phyloP scores from a whole-genome alignment of 306 rosid genomes.

The Datisca glomerata region DNA sequence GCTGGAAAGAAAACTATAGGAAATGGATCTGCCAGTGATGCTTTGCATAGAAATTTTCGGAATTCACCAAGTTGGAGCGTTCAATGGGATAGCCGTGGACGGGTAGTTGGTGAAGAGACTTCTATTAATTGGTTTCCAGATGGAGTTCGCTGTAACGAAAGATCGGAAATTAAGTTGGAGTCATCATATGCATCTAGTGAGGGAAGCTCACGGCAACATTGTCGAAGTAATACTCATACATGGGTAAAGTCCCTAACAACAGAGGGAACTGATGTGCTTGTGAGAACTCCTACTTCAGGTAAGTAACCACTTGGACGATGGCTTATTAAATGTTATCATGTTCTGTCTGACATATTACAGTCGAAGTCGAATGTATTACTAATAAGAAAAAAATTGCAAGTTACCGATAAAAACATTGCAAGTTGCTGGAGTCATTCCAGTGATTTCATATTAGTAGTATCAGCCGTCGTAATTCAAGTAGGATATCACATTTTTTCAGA shows the following conservation, averaged over 20 bases:
- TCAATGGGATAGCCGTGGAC: slow-evolving; percentile 55
- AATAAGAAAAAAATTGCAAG: too few species aligned
- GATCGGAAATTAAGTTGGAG: slow-evolving; percentile 32
- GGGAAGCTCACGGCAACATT: slow-evolving; percentile 35
- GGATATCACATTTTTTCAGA: too few species aligned
- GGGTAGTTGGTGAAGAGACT: slow-evolving; percentile 47
- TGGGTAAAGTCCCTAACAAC: slow-evolving; percentile 25
- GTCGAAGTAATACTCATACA: slow-evolving; percentile 6
- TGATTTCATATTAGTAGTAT: too few species aligned
- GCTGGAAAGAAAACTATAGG: slow-evolving; percentile 41
- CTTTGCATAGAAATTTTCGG: slow-evolving; percentile 33
- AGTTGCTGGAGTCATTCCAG: too few species aligned
- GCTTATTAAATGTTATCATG: too few species aligned
- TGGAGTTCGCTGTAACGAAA: slow-evolving; percentile 31
- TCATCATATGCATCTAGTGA: slow-evolving; percentile 32
- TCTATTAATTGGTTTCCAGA: slow-evolving; percentile 39
- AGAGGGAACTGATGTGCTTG: slow-evolving; percentile 22
- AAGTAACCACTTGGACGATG: slow-evolving; percentile 16
- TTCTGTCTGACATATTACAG: too few species aligned
- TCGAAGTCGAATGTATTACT: too few species aligned
- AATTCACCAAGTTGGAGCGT: slow-evolving; percentile 52
- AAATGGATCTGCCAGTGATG: slow-evolving; percentile 31
- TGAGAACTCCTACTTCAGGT: slow-evolving; percentile 37
- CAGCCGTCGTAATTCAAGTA: too few species aligned
- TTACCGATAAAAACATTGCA: too few species aligned